Percentiles rank a stretch among this genome's conserved stretches.
Evolutionary conservation across 495 filamentous ascomycete species (phyloP).

Genomic region (Annulohypoxylon nitens): DNA sequence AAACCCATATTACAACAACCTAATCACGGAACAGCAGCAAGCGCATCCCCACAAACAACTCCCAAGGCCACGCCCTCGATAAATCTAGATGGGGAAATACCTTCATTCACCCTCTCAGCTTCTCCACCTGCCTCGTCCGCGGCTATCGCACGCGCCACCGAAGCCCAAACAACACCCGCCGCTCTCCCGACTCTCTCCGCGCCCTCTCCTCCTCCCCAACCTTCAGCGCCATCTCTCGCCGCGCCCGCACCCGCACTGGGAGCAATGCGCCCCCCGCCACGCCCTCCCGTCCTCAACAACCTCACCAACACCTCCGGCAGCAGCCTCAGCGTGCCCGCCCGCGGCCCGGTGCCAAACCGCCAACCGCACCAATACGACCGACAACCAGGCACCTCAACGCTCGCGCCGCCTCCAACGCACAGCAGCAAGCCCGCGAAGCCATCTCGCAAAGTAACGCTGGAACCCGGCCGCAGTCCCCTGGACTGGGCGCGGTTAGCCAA

Average conservation of each 20-base stretch:
- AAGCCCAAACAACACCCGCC: constrained; percentile 35
- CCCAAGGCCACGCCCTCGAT: constrained; percentile 53
- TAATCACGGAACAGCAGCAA: background rate
- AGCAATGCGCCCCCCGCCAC: constrained; percentile 51
- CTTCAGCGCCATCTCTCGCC: constrained; percentile 25
- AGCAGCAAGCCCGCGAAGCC: constrained; percentile 62
- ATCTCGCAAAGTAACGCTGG: constrained; percentile 73
- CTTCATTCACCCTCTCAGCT: constrained; percentile 59
- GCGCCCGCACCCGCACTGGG: background rate
- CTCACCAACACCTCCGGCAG: constrained; percentile 7
- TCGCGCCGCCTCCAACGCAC: constrained; percentile 63
- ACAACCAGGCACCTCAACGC: constrained; percentile 53
- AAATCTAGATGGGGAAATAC: constrained; percentile 44
- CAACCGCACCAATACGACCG: constrained; percentile 51
- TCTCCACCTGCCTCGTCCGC: constrained; percentile 57
- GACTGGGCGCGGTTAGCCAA: constrained; percentile 89
- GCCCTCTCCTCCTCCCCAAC: constrained; percentile 38
- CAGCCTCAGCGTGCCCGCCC: constrained; percentile 34
- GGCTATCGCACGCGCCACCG: constrained; percentile 45
- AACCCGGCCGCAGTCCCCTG: constrained; percentile 90
- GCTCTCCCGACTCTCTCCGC: constrained; percentile 37
- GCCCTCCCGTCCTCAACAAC: constrained; percentile 41
- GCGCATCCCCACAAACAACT: constrained; percentile 52
- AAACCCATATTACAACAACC: constrained; percentile 4
- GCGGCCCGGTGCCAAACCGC: constrained; percentile 46